Evolutionary conservation across 768 basidiomycete species (phyloP).

Genomic region (Xanthoconium purpureum): DNA sequence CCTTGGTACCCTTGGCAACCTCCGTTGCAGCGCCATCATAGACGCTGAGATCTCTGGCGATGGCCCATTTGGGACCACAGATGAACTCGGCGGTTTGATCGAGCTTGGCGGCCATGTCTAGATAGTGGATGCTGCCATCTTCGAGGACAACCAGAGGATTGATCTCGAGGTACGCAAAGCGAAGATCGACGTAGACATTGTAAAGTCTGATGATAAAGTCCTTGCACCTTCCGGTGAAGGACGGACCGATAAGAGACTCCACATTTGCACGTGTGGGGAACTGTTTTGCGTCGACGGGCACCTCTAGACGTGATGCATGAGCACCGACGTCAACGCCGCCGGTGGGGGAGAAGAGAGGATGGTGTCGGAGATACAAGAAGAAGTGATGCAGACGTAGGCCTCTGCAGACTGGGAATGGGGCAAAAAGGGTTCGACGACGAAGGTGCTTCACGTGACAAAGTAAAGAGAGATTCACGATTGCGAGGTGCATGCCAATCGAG

Average conservation of each 20-base stretch:
- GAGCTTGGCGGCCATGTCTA: conserved; percentile 99
- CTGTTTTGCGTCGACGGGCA: conserved; percentile 59
- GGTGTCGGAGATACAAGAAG: conserved; percentile 87
- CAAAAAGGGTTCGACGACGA: conserved; percentile 98
- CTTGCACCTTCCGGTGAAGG: conserved; percentile 83
- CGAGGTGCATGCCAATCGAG: not conserved
- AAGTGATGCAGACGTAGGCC: conserved; percentile 98
- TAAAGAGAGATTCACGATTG: conserved; percentile 14
- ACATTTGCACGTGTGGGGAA: conserved; percentile 86
- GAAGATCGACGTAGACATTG: conserved; percentile 96
- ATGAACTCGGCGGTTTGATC: conserved; percentile 99
- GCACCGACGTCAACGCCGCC: conserved; percentile 98
- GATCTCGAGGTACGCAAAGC: conserved; percentile 99
- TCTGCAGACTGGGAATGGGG: conserved; percentile 93
- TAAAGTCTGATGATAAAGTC: conserved; percentile 95
- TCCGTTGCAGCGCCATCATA: conserved; percentile 50
- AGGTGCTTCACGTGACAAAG: conserved; percentile 62
- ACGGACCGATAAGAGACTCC: conserved; percentile 67
- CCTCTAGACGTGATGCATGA: conserved; percentile 86
- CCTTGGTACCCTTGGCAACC: conserved; percentile 41
- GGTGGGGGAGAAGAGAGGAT: conserved; percentile 99
- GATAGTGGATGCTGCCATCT: conserved; percentile 78
- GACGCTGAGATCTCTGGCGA: conserved; percentile 85
- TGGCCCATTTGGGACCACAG: conserved; percentile 98
- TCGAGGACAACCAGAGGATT: conserved; percentile 97